A percentile compares a stretch with the other conserved stretches of the same genome.
These are phyloP conservation scores for Jatropha multifida DNA, from an alignment of 441 rosid genomes.

Conservation along the genomic window DNA sequence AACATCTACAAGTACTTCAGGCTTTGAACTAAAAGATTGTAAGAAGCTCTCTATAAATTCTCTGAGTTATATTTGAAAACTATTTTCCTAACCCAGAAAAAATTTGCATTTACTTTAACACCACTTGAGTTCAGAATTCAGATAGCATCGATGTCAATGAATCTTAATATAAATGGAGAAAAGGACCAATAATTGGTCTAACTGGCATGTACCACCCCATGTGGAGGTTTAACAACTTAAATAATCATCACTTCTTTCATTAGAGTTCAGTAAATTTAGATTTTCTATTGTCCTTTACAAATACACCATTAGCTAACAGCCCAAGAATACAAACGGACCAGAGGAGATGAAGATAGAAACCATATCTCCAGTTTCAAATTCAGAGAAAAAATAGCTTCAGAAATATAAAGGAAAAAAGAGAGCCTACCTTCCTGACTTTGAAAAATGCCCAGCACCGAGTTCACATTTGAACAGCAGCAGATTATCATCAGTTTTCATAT, in stretches of 20 bases:
- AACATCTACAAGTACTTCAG: not conserved
- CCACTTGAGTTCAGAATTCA: not conserved
- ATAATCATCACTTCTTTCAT: no score
- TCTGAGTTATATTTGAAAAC: not conserved
- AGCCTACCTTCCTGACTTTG: conserved; percentile 90
- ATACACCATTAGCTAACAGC: no score
- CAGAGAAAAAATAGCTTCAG: not conserved
- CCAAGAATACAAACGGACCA: no score
- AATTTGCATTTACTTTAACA: conserved; percentile 3
- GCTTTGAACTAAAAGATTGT: not conserved
- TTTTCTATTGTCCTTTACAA: no score
- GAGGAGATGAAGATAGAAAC: not conserved
- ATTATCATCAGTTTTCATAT: conserved; percentile 69
- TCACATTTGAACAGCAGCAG: conserved; percentile 78
- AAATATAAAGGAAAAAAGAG: not conserved
- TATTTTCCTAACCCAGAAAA: not conserved
- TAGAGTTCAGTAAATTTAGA: no score
- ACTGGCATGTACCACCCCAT: not conserved
- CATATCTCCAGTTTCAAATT: not conserved
- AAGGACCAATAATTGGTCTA: not conserved
- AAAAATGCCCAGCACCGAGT: conserved; percentile 92
- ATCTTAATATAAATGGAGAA: not conserved
- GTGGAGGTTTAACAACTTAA: no score
- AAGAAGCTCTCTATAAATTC: not conserved
- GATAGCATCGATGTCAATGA: no score